These are phyloP conservation scores for Pythium aphanidermatum DNA, from an alignment of 352 stramenopile species.

Conservation along the genomic window DNA sequence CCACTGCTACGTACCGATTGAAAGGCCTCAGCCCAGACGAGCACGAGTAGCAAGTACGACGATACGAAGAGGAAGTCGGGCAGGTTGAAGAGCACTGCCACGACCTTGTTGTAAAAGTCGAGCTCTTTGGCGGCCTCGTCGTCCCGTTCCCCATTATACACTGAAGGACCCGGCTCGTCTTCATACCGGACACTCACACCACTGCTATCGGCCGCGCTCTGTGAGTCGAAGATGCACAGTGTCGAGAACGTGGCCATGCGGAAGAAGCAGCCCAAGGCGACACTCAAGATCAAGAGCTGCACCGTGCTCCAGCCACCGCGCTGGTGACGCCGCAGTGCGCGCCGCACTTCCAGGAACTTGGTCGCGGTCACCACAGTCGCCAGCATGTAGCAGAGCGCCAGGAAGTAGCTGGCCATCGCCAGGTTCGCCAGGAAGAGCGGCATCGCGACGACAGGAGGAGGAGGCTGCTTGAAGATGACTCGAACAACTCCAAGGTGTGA, in stretches of 20 bases:
- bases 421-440: constrained; percentile 85
- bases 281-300: constrained; percentile 75
- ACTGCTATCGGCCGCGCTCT: constrained; percentile 30
- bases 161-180: not conserved
- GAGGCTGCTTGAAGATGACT: constrained; percentile 8
- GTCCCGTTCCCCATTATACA: not conserved
- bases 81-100: constrained; percentile 89
- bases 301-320: constrained; percentile 74
- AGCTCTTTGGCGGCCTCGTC: constrained; percentile 48
- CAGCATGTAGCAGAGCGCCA: constrained; percentile 84
- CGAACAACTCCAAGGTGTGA: too few species aligned
- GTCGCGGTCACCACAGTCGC: constrained; percentile 72
- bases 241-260: constrained; percentile 83
- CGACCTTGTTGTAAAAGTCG: constrained; percentile 89
- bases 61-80: constrained; percentile 91
- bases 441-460: constrained; percentile 23
- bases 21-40: constrained; percentile 89
- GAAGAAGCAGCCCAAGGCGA: constrained; percentile 83
- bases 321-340: constrained; percentile 59
- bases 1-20: constrained; percentile 50
- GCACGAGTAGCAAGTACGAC: constrained; percentile 86
- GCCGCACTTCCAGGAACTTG: constrained; percentile 67
- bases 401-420: constrained; percentile 85
- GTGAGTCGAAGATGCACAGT: constrained; percentile 83
- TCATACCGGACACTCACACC: constrained; percentile 9